Conservation (phyloP, 116 monocot species). For the Zostera marina region DNA sequence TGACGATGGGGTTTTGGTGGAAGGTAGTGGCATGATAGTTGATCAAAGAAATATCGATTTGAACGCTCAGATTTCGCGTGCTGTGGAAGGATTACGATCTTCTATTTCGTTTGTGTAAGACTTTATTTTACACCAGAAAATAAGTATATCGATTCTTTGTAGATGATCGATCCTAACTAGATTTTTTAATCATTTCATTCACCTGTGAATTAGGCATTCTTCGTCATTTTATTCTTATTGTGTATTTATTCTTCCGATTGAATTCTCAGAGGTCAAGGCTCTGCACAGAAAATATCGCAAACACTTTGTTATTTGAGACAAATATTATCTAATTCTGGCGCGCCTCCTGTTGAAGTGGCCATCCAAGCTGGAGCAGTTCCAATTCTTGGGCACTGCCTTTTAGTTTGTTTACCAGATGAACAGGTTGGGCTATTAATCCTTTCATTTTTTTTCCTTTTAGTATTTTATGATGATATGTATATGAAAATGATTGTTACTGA, state of each 20-base stretch:
- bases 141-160: too few relatives aligned
- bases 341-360: slow-evolving; percentile 73
- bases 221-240: too few relatives aligned
- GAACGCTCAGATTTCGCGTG: too few relatives aligned
- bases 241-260: neutral
- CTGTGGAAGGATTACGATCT: neutral
- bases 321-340: slow-evolving; percentile 69
- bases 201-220: too few relatives aligned
- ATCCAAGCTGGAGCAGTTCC: slow-evolving; percentile 67
- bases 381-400: slow-evolving; percentile 58
- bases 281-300: slow-evolving; percentile 46
- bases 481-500: too few relatives aligned
- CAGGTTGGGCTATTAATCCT: slow-evolving; percentile 30
- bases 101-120: neutral
- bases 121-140: neutral
- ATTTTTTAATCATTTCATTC: too few relatives aligned
- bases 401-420: slow-evolving; percentile 85
- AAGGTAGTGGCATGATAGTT: too few relatives aligned
- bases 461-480: neutral
- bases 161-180: too few relatives aligned
- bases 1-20: too few relatives aligned
- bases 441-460: neutral
- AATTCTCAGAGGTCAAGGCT: slow-evolving; percentile 39
- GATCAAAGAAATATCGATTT: too few relatives aligned
- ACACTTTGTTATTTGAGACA: slow-evolving; percentile 56